Base-by-base conservation (phyloP, 192 early-diverging fungal genomes). In the Linderina pennispora region DNA sequence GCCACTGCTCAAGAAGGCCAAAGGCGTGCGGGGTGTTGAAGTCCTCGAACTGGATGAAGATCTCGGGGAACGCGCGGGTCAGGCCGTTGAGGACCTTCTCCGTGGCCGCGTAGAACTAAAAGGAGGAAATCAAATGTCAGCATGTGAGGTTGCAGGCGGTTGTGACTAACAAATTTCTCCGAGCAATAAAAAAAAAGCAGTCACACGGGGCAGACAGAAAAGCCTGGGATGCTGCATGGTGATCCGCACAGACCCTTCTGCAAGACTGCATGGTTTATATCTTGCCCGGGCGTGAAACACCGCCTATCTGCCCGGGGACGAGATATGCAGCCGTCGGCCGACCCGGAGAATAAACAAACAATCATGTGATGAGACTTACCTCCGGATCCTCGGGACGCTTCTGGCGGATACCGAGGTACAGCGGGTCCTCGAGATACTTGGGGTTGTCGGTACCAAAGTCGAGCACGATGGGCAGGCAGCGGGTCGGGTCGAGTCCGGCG, bases 391-490 rank as follows among this genome's bases (percentile, higher is more conserved):
- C 67, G 13, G 81, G 79, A 33, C 84, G 77, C 50, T 81, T 77
- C 61, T 78, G 78, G 28, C 79, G 76, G 21, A 85, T 65, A 23
- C 94, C 94, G 28, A 94, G 74, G 52, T 98, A 98, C 50, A 94
- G 78, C 39, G 90, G 87, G 53, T 98, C 91, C 8, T 87, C 74
- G 42, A 89, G 75, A 47, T 80, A 82, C 50, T 81, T 76, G 23
- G 83, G 76, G 50, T 80, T 95, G 77, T 94, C 87, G 35, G 90
- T 93, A 22, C 94, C 94, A 63, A 93, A 73, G 56, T 98, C 94
- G 20, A 98, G 65, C 37, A 85, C 83, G 53, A 98, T 90, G 15
- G 94, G 94, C 25, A 98, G 78, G 33, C 90, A 91, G 44, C 80
- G 76, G 46, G 79, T 51, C 47, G 91, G 94, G 53, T 92, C 80